phyloP scores from a whole-genome alignment of 2,329 filamentous ascomycete genomes.

The Phaeosphaeriaceae sp. region DNA sequence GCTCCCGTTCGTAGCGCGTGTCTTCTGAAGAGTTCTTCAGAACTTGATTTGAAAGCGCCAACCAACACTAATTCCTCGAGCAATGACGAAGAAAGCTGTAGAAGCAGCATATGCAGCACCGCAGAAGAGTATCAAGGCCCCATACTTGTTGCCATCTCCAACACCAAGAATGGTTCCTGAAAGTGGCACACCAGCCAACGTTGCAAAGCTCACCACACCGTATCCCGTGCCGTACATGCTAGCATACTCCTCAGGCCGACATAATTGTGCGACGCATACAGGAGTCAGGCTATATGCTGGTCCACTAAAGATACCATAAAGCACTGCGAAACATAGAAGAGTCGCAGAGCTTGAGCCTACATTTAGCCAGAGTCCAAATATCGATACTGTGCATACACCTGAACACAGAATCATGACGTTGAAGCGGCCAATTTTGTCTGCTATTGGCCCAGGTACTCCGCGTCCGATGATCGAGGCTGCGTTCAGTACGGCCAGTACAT shows the following conservation, averaged over 20 bases:
- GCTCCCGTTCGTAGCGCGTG: neutral
- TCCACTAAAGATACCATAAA: slow-evolving; percentile 53
- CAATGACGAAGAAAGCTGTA: slow-evolving; percentile 3
- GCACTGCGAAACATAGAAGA: slow-evolving; percentile 39
- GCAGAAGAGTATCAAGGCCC: slow-evolving; percentile 5
- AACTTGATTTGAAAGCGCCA: slow-evolving; percentile 5
- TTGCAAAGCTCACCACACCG: slow-evolving; percentile 53
- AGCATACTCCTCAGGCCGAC: slow-evolving; percentile 49
- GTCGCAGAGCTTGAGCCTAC: slow-evolving; percentile 13
- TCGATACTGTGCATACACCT: slow-evolving; percentile 24
- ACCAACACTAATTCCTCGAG: slow-evolving; percentile 4
- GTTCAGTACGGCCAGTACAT: slow-evolving; percentile 37
- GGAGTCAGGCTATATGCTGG: slow-evolving; percentile 48
- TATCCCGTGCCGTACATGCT: slow-evolving; percentile 60
- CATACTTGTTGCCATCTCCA: slow-evolving; percentile 38
- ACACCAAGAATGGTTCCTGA: slow-evolving; percentile 56
- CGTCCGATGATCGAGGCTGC: slow-evolving; percentile 41
- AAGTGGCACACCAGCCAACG: slow-evolving; percentile 60
- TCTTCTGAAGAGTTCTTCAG: no score
- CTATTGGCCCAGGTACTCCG: slow-evolving; percentile 35
- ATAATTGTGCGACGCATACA: slow-evolving; percentile 52
- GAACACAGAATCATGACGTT: slow-evolving; percentile 33
- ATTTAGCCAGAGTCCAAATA: slow-evolving; percentile 19
- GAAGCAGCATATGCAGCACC: slow-evolving; percentile 8
- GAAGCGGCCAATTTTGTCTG: slow-evolving; percentile 38